These are phyloP conservation scores for Gossypium schwendimanii DNA, from an alignment of 441 rosid species.

Conservation along the genomic window DNA sequence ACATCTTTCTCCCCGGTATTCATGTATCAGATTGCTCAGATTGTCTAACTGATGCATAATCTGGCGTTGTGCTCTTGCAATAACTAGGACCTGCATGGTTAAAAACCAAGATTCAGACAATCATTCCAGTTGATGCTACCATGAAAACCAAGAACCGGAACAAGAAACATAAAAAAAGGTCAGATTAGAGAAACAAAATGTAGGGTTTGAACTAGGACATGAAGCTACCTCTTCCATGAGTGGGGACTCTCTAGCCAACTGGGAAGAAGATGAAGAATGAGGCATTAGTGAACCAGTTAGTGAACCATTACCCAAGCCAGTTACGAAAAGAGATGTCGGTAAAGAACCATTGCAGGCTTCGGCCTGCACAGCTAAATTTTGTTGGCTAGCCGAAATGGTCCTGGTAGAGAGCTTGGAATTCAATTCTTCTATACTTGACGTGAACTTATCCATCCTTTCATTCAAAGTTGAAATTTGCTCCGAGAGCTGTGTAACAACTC, in stretches of 20 bases:
- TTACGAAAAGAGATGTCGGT: conserved; percentile 47
- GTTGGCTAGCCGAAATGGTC: conserved; percentile 68
- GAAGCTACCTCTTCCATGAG: conserved; percentile 79
- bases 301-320: conserved; percentile 52
- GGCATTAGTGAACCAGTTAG: conserved; percentile 51
- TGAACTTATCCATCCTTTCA: conserved; percentile 92
- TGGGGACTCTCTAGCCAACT: conserved; percentile 69
- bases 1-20: conserved; percentile 54
- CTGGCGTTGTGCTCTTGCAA: conserved; percentile 77
- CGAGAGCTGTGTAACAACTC: conserved; percentile 73
- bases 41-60: conserved; percentile 78
- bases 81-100: conserved; percentile 41
- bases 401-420: conserved; percentile 58
- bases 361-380: conserved; percentile 57
- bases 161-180: background rate
- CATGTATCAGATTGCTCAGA: conserved; percentile 65
- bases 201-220: background rate
- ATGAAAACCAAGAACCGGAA: background rate
- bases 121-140: background rate
- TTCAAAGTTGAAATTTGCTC: conserved; percentile 90
- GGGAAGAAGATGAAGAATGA: conserved; percentile 74
- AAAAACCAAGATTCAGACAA: background rate
- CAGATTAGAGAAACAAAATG: background rate
- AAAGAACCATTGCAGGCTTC: conserved; percentile 76
- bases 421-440: conserved; percentile 72